Evolutionary conservation across 2,329 filamentous ascomycete species (phyloP), one percentile per base, ranked within the genome.

Genomic region (Ceratocystis variospora): DNA sequence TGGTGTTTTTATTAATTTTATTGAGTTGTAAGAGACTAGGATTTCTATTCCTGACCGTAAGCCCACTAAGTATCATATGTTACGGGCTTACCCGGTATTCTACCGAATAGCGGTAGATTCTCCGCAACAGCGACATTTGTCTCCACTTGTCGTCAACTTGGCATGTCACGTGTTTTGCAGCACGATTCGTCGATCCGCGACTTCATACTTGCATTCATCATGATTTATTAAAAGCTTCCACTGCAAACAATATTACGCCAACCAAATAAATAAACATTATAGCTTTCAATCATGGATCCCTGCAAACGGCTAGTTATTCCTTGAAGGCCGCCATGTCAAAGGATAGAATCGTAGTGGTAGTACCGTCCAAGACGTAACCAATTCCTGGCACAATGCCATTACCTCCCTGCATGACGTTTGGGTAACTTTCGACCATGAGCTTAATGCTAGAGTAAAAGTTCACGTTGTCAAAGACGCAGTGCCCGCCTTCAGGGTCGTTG

Each of bases 401-500:
- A 0, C 80, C 80, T 44, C 80, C 12, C 69, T 68, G 62, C 73
- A 84, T 78, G 17, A 84, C 76, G 65, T 77, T 78, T 2, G 76
- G 76, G 71, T 79, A 85, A 69, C 77, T 81, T 37, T 79, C 74
- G 7, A 79, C 74, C 74, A 84, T 79, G n/a, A 82, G 74, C 74
- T 84, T 81, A 41, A 84, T 79, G 10, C 82, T 81, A n/a, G 75
- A 77, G 8, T 79, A 78, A 69, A 84, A 85, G 8, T 73, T 79
- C 70, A 79, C 69, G 12, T 75, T 79, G 71, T 85, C 82, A 67
- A 85, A 85, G 64, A 77, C 81, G 74, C 82, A 85, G 72, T 85
- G 82, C 0, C 81, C 82, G 46, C 81, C 81, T 25, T 76, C 73
- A 1, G 82, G 81, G 2, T 78, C 77, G 69, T 82, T 83, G 69